Evolutionary conservation across 2,329 filamentous ascomycete species (phyloP), one percentile per base, ranked within the genome.

Genomic region (Teratosphaeriaceae sp.): DNA sequence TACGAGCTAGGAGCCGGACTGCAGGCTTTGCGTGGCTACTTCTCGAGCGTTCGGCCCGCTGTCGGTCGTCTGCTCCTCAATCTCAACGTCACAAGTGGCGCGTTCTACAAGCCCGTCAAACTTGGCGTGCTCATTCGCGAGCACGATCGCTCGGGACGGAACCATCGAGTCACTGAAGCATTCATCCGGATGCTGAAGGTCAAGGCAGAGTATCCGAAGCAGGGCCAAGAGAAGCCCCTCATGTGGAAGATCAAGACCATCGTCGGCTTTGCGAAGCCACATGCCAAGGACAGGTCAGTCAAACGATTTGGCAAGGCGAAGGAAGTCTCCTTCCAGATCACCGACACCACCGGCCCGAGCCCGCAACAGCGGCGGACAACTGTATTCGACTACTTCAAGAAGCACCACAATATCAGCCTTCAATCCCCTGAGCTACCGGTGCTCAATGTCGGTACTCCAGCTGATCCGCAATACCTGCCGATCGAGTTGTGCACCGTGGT

Each of bases 401-500:
- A 62, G 44, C 48, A 69, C 51, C 62, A 49, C 56, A 72, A 65
- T 36, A 57, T 71, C 12, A 58, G 60, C 0, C 33, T 63, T 16
- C 54, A 68, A 1, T 61, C 74, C 3, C 82, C 84, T 0, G 69
- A 87, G 1, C 18, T 46, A 6, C 60, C 62, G 6, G 57, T 63
- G 1, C 61, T 89, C 49, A 88, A 89, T 55, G 69, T 83, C 9
- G 84, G 84, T 2, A 77, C 63, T 9, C 54, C 57, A 0, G 62
- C 68, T 1, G 75, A 73, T 9, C 81, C 84, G 0, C 70, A 69
- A 0, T 87, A 84, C 52, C 63, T 85, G 27, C 84, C 85, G 0
- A 75, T 78, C 0, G 83, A 89, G 58, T 66, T 80, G 5, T 80
- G 84, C 48, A 62, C 67, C 3, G 73, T 92, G 2, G 58, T 79